These are phyloP conservation scores for Marvania coccoides DNA, from an alignment of 139 green algal species.

Conservation along the genomic window DNA sequence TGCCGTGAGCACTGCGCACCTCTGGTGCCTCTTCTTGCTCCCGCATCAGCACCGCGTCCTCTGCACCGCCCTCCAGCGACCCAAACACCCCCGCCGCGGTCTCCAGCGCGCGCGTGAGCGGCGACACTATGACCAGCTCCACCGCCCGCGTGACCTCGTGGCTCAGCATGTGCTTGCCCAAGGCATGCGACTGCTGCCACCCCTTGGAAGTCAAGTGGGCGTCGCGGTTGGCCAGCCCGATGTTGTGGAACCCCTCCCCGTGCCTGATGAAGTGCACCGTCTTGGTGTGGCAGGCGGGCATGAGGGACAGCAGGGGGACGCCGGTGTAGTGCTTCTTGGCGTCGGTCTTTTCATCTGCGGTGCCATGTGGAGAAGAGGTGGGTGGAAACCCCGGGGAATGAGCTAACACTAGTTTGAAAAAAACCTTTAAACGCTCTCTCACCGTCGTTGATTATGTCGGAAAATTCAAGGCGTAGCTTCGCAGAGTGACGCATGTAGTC, in stretches of 20 bases:
- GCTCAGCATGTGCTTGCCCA: constrained; percentile 27
- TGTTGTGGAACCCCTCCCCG: constrained; percentile 51
- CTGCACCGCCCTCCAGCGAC: background rate
- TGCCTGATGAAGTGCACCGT: constrained; percentile 48
- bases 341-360: too few species aligned
- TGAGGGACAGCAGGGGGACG: constrained; percentile 24
- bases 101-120: constrained; percentile 32
- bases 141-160: constrained; percentile 2
- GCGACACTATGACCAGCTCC: constrained; percentile 32
- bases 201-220: constrained; percentile 34
- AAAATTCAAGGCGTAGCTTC: constrained; percentile 32
- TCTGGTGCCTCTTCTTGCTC: constrained; percentile 8
- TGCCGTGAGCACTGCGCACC: constrained; percentile 7
- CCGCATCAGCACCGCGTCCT: constrained; percentile 7
- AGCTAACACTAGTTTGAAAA: too few species aligned
- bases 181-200: constrained; percentile 37
- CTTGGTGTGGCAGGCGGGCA: constrained; percentile 34
- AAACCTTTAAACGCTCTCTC: too few species aligned
- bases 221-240: constrained; percentile 33
- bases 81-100: constrained; percentile 39
- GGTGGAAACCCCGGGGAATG: too few species aligned
- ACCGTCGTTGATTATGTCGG: constrained; percentile 12
- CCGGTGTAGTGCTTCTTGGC: too few species aligned
- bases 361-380: too few species aligned
- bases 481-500: constrained; percentile 33